phyloP scores from a whole-genome alignment of 306 rosid species.

The Crotalaria pallida region DNA sequence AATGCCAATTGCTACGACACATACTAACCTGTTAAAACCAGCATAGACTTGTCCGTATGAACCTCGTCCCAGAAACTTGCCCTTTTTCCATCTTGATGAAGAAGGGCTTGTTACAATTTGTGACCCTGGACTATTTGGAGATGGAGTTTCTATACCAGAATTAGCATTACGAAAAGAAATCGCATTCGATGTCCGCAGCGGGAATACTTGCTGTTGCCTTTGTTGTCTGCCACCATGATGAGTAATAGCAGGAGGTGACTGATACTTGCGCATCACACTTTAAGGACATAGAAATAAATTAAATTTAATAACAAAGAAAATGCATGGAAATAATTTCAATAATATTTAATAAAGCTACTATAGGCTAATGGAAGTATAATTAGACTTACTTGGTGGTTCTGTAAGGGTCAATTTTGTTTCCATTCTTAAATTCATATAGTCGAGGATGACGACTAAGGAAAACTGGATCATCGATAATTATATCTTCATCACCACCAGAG shows the following conservation, averaged over 20 bases:
- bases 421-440: slow-evolving; percentile 53
- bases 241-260: slow-evolving; percentile 27
- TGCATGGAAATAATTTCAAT: not conserved
- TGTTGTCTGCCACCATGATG: slow-evolving; percentile 64
- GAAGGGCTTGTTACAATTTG: slow-evolving; percentile 68
- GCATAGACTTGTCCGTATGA: slow-evolving; percentile 91
- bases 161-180: too few relatives aligned
- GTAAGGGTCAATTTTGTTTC: slow-evolving; percentile 38
- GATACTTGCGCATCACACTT: slow-evolving; percentile 54
- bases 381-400: slow-evolving; percentile 53
- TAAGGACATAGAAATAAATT: slow-evolving; percentile 17
- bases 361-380: not conserved
- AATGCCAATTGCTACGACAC: slow-evolving; percentile 24
- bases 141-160: slow-evolving; percentile 78
- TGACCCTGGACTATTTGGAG: slow-evolving; percentile 74
- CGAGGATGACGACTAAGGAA: slow-evolving; percentile 20
- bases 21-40: slow-evolving; percentile 90
- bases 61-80: slow-evolving; percentile 86
- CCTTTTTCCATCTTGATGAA: slow-evolving; percentile 94
- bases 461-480: too few relatives aligned
- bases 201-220: too few relatives aligned
- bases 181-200: too few relatives aligned
- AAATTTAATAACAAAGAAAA: slow-evolving; percentile 21
- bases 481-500: too few relatives aligned
- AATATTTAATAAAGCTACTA: not conserved